These are phyloP conservation scores for Spatholobus suberectus DNA, from an alignment of 306 rosid species.

Conservation along the genomic window DNA sequence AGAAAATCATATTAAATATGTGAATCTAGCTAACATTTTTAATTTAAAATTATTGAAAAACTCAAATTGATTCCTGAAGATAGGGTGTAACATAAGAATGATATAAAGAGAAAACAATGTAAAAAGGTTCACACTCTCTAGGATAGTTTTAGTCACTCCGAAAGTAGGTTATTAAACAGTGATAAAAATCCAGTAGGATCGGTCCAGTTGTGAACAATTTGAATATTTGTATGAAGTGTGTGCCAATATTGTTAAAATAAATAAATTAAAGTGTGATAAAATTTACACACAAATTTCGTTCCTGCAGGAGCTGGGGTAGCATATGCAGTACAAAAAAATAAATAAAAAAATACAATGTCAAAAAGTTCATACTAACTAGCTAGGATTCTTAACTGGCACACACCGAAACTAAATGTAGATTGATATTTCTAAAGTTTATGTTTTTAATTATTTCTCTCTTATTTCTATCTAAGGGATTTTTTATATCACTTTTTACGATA, in stretches of 20 bases:
- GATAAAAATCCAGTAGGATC: no score
- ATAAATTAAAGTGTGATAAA: not conserved
- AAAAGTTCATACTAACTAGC: not conserved
- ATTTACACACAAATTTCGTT: not conserved
- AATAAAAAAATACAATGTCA: constrained; percentile 9
- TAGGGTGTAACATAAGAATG: not conserved
- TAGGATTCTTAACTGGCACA: not conserved
- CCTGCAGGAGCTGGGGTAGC: not conserved
- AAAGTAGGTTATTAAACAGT: not conserved
- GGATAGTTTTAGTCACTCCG: not conserved
- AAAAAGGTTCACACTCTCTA: not conserved
- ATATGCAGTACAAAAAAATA: not conserved
- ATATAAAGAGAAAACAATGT: not conserved
- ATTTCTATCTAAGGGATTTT: not conserved
- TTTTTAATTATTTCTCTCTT: not conserved
- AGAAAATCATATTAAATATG: no score
- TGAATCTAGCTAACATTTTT: no score
- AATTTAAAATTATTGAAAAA: no score
- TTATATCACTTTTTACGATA: not conserved
- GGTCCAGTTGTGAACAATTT: no score
- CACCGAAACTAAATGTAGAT: not conserved
- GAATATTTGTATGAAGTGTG: no score
- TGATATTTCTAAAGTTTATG: not conserved
- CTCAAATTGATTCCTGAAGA: no score
- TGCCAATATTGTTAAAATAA: no score